phyloP scores from a whole-genome alignment of 2,329 filamentous ascomycete genomes.

The Phialophora verrucosa region DNA sequence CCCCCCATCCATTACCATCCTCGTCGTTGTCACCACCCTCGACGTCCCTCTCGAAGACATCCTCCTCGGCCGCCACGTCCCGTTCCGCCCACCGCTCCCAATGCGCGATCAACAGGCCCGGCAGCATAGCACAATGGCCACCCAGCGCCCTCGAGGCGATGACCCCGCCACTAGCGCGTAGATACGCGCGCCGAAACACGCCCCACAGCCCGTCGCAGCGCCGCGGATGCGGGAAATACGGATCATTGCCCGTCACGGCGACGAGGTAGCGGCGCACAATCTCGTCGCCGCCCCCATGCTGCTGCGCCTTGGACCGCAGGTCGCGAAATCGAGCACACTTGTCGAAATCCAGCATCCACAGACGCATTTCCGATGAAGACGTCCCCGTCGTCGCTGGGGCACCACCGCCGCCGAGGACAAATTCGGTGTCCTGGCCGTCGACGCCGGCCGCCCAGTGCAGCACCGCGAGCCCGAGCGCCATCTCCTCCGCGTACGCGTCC shows the following conservation, averaged over 20 bases:
- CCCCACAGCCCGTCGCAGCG: conserved; percentile 19
- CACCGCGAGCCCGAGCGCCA: conserved; percentile 31
- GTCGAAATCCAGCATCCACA: conserved; percentile 34
- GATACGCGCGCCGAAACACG: conserved; percentile 21
- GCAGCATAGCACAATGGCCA: conserved; percentile 2
- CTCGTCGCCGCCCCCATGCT: neutral
- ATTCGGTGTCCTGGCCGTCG: conserved; percentile 32
- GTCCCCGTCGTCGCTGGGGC: conserved; percentile 13
- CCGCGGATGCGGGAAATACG: conserved; percentile 31
- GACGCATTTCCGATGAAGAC: conserved; percentile 22
- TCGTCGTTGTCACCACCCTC: conserved; percentile 12
- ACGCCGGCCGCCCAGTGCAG: conserved; percentile 32
- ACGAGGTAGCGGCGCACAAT: conserved; percentile 27
- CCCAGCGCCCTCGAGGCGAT: conserved; percentile 5
- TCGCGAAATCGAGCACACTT: conserved; percentile 18
- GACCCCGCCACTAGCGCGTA: conserved; percentile 24
- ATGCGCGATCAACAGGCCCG: conserved; percentile 18
- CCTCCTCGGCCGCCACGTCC: conserved; percentile 20
- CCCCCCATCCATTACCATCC: neutral
- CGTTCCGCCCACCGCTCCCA: conserved; percentile 29
- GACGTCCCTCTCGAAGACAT: conserved; percentile 25
- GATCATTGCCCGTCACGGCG: conserved; percentile 34
- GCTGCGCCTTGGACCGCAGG: neutral
- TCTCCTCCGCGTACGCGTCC: conserved; percentile 29
- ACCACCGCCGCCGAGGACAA: conserved; percentile 24